Evolutionary conservation across 2,329 filamentous ascomycete species (phyloP), one percentile per base, ranked within the genome.

Genomic region (Alternaria ventricosa): DNA sequence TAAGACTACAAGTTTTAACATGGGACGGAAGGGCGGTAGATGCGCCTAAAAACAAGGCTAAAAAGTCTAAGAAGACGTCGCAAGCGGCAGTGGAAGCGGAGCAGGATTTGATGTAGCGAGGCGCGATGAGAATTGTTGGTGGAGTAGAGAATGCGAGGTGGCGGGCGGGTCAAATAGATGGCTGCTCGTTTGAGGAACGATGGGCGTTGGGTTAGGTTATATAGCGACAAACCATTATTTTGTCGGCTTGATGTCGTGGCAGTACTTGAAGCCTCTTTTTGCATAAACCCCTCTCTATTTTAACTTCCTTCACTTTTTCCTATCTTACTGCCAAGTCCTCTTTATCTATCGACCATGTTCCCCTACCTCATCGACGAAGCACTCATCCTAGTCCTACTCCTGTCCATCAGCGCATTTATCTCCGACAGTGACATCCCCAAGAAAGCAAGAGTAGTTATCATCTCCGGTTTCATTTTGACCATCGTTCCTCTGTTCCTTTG

Each of bases 191-290:
- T n/a, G 33, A n/a, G n/a, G 33, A 3, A 9, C 0, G 15, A 41
- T n/a, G 33, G 33, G 15, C 33, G 33, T 41, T 41, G 15, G 15
- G 3, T 10, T 41, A 18, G 15, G 4, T 10, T 0, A 5, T n/a
- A 2, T 5, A n/a, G 15, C 2, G 15, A 41, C 15, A 4, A 5
- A n/a, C 8, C 15, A 3, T 5, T n/a, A 3, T 41, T 5, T 41
- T 5, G 0, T 6, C 1, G 18, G 8, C 15, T 41, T 41, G 33
- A 18, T 41, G 0, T 0, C 33, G 9, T n/a, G 15, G 33, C 1
- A 6, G 15, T 41, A 36, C 33, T 1, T 0, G 6, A 0, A 8
- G 1, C 5, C 8, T 10, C 5, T 10, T 10, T 4, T 3, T 1
- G 33, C 1, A 41, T 5, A 18, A 41, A 41, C n/a, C n/a, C n/a